Evolutionary conservation across 805 yeast species (phyloP).

Genomic region (Gaillardinia entomophila): DNA sequence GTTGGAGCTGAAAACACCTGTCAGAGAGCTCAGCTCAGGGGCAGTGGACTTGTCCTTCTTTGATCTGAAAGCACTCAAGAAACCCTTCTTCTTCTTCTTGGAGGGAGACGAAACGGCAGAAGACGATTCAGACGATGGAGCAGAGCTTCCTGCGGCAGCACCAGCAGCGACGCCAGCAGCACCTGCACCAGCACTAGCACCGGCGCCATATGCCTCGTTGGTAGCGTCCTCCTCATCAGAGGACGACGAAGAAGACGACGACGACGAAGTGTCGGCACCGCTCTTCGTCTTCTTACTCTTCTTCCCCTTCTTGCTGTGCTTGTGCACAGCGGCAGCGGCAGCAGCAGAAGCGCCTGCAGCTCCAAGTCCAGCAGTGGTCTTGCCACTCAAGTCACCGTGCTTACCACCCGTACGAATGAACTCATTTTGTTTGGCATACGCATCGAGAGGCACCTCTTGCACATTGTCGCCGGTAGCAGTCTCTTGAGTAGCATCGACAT

Average conservation of each 20-base stretch:
- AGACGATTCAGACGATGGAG: too few relatives aligned
- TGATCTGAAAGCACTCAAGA: too few relatives aligned
- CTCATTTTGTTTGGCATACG: conserved; percentile 5
- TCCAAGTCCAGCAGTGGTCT: conserved; percentile 1
- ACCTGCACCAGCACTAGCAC: conserved; percentile 1
- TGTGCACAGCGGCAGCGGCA: conserved; percentile 2
- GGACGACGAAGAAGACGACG: background rate
- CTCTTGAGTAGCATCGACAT: conserved; percentile 1
- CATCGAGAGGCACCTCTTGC: conserved; percentile 8
- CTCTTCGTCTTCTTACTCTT: background rate
- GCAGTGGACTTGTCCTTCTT: too few relatives aligned
- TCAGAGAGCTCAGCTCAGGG: too few relatives aligned
- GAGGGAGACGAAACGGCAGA: too few relatives aligned
- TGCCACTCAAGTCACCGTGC: conserved; percentile 4
- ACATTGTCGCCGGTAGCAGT: conserved; percentile 3
- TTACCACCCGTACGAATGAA: conserved; percentile 11
- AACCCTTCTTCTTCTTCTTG: too few relatives aligned
- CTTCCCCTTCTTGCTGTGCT: background rate
- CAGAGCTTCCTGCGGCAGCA: conserved; percentile 4
- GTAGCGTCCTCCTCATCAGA: background rate
- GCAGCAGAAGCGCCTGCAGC: background rate
- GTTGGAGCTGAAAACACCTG: too few relatives aligned
- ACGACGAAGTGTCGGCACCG: background rate
- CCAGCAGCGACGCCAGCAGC: conserved; percentile 6
- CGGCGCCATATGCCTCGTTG: too few relatives aligned